These are phyloP conservation scores for Sequoia sempervirens DNA, from an alignment of 75 land plant genomes.

Conservation along the genomic window DNA sequence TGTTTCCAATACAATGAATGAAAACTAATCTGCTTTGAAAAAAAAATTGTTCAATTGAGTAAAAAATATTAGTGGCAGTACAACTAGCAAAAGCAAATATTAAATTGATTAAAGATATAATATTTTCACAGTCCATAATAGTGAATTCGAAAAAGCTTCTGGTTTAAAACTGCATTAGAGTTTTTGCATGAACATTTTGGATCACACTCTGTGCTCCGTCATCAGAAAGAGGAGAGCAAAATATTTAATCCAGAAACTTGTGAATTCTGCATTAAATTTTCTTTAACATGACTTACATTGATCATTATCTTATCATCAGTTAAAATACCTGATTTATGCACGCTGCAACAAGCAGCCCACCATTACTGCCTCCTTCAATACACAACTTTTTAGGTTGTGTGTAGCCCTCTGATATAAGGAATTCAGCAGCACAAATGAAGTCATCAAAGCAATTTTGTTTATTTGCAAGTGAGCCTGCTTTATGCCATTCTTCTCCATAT, in stretches of 20 bases:
- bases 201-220: no score
- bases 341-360: conserved; percentile 92
- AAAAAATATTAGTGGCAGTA: no score
- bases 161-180: no score
- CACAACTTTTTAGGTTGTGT: conserved; percentile 71
- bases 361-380: conserved; percentile 99
- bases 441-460: conserved; percentile 99
- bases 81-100: no score
- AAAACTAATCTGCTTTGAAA: neutral
- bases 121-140: no score
- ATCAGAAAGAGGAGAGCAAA: no score
- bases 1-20: neutral
- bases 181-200: no score
- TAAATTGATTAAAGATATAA: no score
- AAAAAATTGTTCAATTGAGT: neutral
- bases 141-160: no score
- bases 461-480: conserved; percentile 79
- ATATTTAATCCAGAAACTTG: no score
- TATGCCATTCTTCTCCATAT: conserved; percentile 99
- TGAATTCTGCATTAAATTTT: neutral
- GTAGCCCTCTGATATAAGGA: conserved; percentile 68
- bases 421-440: conserved; percentile 82
- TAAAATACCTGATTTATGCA: conserved; percentile 92
- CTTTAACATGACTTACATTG: neutral
- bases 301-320: neutral